These are phyloP conservation scores for Russula earlei DNA, from an alignment of 768 basidiomycete genomes.

Conservation along the genomic window DNA sequence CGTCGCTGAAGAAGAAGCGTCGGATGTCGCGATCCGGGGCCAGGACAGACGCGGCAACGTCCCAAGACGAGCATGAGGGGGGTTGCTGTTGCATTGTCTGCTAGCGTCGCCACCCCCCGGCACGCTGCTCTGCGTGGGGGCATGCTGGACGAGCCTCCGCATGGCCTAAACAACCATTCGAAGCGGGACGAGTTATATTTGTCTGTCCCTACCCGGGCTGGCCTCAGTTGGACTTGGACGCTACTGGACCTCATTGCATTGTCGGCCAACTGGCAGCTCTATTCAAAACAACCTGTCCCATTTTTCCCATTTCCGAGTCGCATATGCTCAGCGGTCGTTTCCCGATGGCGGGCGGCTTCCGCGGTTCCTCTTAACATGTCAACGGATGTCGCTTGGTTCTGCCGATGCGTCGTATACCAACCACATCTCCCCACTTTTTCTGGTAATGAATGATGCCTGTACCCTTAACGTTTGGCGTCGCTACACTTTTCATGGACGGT, in stretches of 20 bases:
- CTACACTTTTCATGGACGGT: background rate
- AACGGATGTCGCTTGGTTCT: background rate
- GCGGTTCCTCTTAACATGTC: background rate
- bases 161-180: background rate
- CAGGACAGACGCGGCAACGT: conserved; percentile 2
- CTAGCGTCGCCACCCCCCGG: conserved; percentile 18
- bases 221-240: background rate
- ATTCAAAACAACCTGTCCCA: background rate
- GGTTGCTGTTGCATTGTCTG: conserved; percentile 34
- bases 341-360: background rate
- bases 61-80: conserved; percentile 19
- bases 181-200: background rate
- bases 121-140: background rate
- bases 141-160: background rate
- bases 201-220: no score
- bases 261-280: background rate
- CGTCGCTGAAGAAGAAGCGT: conserved; percentile 46
- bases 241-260: background rate
- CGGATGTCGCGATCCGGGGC: conserved; percentile 24
- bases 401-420: background rate
- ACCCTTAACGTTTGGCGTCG: background rate
- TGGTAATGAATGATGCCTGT: no score
- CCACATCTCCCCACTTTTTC: background rate
- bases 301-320: background rate
- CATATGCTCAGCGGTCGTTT: background rate